Evolutionary conservation across 345 rosid species (phyloP), one percentile per base, ranked within the genome.

Genomic region (Sisymbrium irio): DNA sequence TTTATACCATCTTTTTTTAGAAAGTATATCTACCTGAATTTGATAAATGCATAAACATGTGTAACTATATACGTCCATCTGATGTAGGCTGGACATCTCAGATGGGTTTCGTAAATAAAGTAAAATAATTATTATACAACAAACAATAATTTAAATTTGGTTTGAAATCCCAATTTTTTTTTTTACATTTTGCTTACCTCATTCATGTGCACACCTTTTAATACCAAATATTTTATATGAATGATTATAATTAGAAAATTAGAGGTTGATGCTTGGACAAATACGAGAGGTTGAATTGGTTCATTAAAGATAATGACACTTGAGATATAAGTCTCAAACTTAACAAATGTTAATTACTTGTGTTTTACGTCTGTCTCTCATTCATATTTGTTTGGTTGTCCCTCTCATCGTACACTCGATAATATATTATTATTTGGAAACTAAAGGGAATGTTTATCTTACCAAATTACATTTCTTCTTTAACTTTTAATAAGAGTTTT

Each of bases 381-480:
- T 61, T 75, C 55, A 20, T 39, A 30, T 75, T 22, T 61, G 69
- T 60, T 75, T 20, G 8, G 40, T 36, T 67, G 74, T 68, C 74
- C 47, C 57, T 67, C 40, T 75, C 64, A 59, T 41, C 44, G 50
- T 46, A 25, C 1, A 50, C 49, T 37, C 15, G 2, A 37, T 17
- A 25, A 51, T 56, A 42, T 19, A 42, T 56, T 56, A 55, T 55
- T 18, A 28, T 40, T 39, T 53, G 39, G 60, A 66, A 66, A 25
- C 61, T 7, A 25, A 53, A 17, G 6, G 5, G 17, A 60, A 66
- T 37, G 18, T 25, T 8, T 19, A 12, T 65, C 30, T 17, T 42
- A 63, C 68, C 17, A 45, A 32, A 47, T 12, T 44, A 54, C n/a
- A 44, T 10, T 47, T 47, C n/a, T 4, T 27, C n/a, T 32, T 19